Percentiles rank a stretch among this genome's conserved stretches.
Evolutionary conservation across 2,329 filamentous ascomycete genomes (phyloP).

Genomic region (Bertia moriformis): DNA sequence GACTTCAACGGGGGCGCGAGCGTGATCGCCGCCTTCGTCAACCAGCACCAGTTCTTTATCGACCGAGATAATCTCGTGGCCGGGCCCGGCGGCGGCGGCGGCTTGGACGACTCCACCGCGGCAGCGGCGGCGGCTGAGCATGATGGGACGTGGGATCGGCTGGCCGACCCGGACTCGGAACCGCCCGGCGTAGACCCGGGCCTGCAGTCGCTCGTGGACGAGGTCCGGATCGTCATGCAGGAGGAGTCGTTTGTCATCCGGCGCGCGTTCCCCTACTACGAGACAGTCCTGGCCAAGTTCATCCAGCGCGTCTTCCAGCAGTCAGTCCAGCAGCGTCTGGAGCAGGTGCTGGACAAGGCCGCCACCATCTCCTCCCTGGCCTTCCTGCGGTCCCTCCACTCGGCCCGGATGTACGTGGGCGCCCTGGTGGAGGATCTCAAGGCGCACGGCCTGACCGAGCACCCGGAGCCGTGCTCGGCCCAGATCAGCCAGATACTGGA

Average conservation of each 20-base stretch:
- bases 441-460: conserved; percentile 81
- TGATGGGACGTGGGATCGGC: conserved; percentile 67
- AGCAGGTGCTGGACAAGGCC: conserved; percentile 91
- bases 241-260: conserved; percentile 97
- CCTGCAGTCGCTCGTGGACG: conserved; percentile 79
- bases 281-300: conserved; percentile 84
- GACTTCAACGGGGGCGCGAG: conserved; percentile 94
- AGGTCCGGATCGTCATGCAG: conserved; percentile 89
- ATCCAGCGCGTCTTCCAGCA: conserved; percentile 94
- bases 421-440: conserved; percentile 84
- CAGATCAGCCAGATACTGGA: conserved; percentile 67
- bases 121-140: conserved; percentile 42
- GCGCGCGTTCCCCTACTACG: conserved; percentile 87
- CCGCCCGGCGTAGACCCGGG: conserved; percentile 83
- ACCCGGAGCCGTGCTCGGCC: conserved; percentile 79
- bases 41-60: conserved; percentile 98
- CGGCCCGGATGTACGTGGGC: conserved; percentile 78
- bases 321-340: conserved; percentile 87
- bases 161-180: conserved; percentile 88
- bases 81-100: no score
- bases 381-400: conserved; percentile 79
- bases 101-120: conserved; percentile 61
- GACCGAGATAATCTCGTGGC: conserved; percentile 82
- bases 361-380: conserved; percentile 81
- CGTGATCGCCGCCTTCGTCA: conserved; percentile 91